These are phyloP conservation scores for Chenopodium quinoa DNA, from an alignment of 148 eudicot species.

Conservation along the genomic window DNA sequence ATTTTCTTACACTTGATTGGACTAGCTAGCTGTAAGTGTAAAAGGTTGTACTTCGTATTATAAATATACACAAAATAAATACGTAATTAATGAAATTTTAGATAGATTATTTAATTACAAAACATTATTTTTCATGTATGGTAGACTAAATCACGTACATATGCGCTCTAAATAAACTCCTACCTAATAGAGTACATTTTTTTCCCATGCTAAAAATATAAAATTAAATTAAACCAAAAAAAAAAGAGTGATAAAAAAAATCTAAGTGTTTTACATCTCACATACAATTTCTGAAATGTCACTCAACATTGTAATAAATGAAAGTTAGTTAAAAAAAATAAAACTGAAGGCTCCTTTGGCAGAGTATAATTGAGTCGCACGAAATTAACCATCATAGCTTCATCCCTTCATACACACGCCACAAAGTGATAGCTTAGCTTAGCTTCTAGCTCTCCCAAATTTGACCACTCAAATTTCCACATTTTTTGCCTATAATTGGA, in stretches of 20 bases:
- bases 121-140: neutral
- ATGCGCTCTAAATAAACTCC: neutral
- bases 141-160: neutral
- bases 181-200: neutral
- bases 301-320: neutral
- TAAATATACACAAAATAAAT: no score
- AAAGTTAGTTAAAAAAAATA: neutral
- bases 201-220: neutral
- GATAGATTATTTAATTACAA: neutral
- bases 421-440: neutral
- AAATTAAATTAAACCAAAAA: no score
- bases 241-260: no score
- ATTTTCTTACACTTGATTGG: neutral
- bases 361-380: slow-evolving; percentile 7
- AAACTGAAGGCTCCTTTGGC: neutral
- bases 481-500: neutral
- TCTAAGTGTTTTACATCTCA: neutral
- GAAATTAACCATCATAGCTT: slow-evolving; percentile 16
- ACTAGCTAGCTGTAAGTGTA: neutral
- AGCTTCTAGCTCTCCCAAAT: slow-evolving; percentile 8
- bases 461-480: slow-evolving; percentile 9
- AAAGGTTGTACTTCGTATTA: neutral
- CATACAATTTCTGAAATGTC: neutral
- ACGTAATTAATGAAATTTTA: neutral
- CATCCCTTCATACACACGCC: slow-evolving; percentile 27